phyloP scores from a whole-genome alignment of 1,284 basidiomycete genomes.

The Malassezia caprae region DNA sequence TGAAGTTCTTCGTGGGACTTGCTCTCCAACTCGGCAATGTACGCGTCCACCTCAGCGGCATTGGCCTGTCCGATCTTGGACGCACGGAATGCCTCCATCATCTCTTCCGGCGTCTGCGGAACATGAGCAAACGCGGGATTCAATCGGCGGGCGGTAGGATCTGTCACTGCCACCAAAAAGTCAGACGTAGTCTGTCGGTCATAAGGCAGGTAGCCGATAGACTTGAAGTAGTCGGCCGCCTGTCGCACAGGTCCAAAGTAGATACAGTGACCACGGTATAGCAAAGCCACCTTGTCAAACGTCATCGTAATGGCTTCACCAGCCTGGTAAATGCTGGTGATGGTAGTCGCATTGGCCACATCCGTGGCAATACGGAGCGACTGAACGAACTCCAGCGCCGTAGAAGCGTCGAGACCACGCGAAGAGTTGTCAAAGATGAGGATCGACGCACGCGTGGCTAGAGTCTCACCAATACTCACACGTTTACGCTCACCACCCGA shows the following conservation, averaged over 20 bases:
- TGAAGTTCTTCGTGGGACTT: conserved; percentile 19
- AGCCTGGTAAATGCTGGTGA: conserved; percentile 38
- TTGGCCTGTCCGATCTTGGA: conserved; percentile 24
- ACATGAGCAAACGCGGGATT: conserved; percentile 41
- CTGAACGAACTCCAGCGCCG: conserved; percentile 36
- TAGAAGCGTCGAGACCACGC: conserved; percentile 36
- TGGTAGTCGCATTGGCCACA: conserved; percentile 21
- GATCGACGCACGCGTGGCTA: conserved; percentile 48
- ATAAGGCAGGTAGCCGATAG: conserved; percentile 45
- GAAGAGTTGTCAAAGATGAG: conserved; percentile 36
- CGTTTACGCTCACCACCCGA: conserved; percentile 51
- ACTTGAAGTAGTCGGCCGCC: conserved; percentile 33
- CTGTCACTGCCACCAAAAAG: conserved; percentile 50
- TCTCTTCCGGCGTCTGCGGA: conserved; percentile 34
- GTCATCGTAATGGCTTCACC: conserved; percentile 32
- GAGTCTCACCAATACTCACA: conserved; percentile 35
- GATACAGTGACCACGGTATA: conserved; percentile 42
- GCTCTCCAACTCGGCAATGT: conserved; percentile 20
- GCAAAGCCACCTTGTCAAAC: conserved; percentile 40
- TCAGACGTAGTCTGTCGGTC: conserved; percentile 49
- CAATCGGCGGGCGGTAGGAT: conserved; percentile 49
- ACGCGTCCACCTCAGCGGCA: conserved; percentile 22
- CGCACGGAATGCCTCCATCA: conserved; percentile 23
- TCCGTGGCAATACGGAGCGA: conserved; percentile 34
- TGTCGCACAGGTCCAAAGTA: conserved; percentile 33